Percentiles rank a stretch among this genome's conserved stretches.
These are phyloP conservation scores for Cordyceps farinosa DNA, from an alignment of 2,329 filamentous ascomycete genomes.

Conservation along the genomic window DNA sequence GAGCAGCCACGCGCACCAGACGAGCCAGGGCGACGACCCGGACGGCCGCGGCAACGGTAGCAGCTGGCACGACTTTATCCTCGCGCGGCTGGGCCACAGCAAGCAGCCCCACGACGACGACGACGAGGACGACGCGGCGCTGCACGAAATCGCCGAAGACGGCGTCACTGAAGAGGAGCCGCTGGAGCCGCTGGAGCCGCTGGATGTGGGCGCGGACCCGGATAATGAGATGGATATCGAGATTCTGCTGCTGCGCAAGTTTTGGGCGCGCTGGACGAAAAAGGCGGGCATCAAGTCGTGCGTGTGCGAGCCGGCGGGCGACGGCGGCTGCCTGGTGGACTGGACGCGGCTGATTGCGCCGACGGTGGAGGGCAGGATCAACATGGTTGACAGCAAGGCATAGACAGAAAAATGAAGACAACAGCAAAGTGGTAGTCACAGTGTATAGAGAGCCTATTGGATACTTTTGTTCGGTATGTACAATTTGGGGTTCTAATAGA, in stretches of 20 bases:
- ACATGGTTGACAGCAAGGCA: conserved; percentile 35
- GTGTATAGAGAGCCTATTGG: neutral
- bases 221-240: conserved; percentile 49
- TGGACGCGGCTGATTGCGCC: conserved; percentile 83
- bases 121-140: conserved; percentile 41
- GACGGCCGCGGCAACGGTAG: conserved; percentile 17
- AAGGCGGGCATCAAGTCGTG: conserved; percentile 58
- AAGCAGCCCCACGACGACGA: conserved; percentile 34
- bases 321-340: conserved; percentile 58
- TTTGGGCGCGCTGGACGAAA: conserved; percentile 70
- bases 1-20: neutral
- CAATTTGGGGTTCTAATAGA: neutral
- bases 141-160: conserved; percentile 29
- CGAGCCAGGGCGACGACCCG: conserved; percentile 21
- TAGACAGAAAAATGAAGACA: neutral
- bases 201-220: conserved; percentile 33
- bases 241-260: conserved; percentile 63
- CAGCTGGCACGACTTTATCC: conserved; percentile 37
- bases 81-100: conserved; percentile 33
- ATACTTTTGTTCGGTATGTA: conserved; percentile 3
- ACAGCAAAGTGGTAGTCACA: neutral
- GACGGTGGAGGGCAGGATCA: conserved; percentile 71
- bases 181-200: conserved; percentile 28
- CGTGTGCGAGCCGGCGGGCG: conserved; percentile 49
- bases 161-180: conserved; percentile 18